Percentiles rank a stretch among this genome's conserved stretches.
phyloP scores from a whole-genome alignment of 805 yeast species.

The Yarrowia yakushimensis region DNA sequence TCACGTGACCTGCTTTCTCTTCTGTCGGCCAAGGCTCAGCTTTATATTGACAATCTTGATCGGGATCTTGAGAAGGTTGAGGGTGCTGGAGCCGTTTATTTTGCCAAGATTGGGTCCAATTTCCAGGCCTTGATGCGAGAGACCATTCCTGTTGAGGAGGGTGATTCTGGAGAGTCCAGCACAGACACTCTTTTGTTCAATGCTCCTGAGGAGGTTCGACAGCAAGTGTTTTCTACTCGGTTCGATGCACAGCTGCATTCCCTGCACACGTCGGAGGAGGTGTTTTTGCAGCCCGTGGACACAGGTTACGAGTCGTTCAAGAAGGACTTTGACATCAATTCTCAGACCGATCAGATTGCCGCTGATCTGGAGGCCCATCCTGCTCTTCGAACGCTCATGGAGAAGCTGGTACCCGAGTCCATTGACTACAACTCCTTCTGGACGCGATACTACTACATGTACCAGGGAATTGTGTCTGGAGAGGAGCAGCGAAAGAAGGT shows the following conservation, averaged over 20 bases:
- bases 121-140: conserved; percentile 44
- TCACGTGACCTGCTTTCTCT: conserved; percentile 26
- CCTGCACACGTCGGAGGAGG: conserved; percentile 48
- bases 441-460: conserved; percentile 62
- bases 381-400: conserved; percentile 54
- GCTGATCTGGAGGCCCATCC: conserved; percentile 47
- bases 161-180: conserved; percentile 37
- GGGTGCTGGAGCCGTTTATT: conserved; percentile 59
- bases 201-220: conserved; percentile 41
- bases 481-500: conserved; percentile 66
- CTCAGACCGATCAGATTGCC: conserved; percentile 51
- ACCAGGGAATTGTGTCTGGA: conserved; percentile 51
- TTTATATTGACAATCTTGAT: conserved; percentile 68
- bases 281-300: conserved; percentile 41
- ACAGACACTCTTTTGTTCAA: conserved; percentile 43
- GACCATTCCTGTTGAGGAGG: conserved; percentile 37
- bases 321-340: conserved; percentile 44
- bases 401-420: conserved; percentile 62
- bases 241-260: conserved; percentile 61
- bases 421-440: conserved; percentile 65
- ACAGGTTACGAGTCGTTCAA: conserved; percentile 40
- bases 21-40: conserved; percentile 47
- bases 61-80: conserved; percentile 71
- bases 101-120: conserved; percentile 52
- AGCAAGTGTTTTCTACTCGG: conserved; percentile 47